Evolutionary conservation across 2,329 filamentous ascomycete species (phyloP), one percentile per base, ranked within the genome.

Genomic region (Ascochyta koolunga): DNA sequence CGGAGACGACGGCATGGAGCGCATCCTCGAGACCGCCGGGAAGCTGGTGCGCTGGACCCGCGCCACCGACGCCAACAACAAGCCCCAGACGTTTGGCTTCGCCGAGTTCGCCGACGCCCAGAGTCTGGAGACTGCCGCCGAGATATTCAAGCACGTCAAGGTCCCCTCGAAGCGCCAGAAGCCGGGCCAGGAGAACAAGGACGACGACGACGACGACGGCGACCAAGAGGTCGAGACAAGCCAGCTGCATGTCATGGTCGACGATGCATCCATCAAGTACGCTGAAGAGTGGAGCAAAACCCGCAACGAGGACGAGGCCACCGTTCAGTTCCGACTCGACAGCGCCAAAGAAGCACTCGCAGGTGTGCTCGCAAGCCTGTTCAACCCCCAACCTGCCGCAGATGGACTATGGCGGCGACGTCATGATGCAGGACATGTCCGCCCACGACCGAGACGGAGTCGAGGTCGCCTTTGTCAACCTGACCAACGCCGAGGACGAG

Each of bases 61-160:
- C 56, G 88, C 87, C 29, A 86, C 84, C 16, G 86, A 90, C 72
- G 86, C 89, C n/a, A 87, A 91, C 61, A 86, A 89, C 61, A 95
- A 93, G 77, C 87, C 87, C 50, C 88, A 89, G 76, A 89, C 88
- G 59, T 98, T 98, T 79, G 95, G 93, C 13, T 98, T 99, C 77
- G 95, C 93, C 55, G 90, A 97, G 76, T 99, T 90, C 75, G 93
- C 96, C 59, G 93, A 98, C 73, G 86, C 88, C 21, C 90, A 96
- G 74, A 93, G 92, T 61, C 81, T 99, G 63, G 87, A 89, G 72
- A 88, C 88, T 38, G 95, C 93, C 37, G 86, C 93, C 50, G 91
- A 96, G 73, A 85, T 96, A 51, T 84, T 97, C 65, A 86, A 87
- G 71, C 88, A 95, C 66, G 81, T 97, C 59, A 82, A 91, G 70